Conservation (phyloP, 1,284 basidiomycete species). For the Cystobasidium sp. region DNA sequence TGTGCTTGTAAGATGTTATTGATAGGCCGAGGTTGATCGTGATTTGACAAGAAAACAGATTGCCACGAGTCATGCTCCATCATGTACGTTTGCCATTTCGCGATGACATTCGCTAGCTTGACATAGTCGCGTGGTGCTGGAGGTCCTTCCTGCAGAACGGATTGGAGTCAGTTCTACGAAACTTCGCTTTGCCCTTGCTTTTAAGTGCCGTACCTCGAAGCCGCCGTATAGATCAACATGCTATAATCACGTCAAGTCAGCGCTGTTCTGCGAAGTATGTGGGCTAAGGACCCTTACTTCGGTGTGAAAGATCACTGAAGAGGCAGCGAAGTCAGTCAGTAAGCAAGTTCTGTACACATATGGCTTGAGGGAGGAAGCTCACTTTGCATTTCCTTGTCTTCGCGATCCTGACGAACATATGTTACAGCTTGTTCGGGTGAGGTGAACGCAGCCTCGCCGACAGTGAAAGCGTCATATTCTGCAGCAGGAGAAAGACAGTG, state of each 20-base stretch:
- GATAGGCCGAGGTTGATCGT: conserved; percentile 39
- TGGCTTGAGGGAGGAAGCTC: neutral
- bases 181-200: neutral
- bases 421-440: conserved; percentile 71
- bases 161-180: conserved; percentile 48
- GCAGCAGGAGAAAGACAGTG: conserved; percentile 5
- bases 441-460: conserved; percentile 71
- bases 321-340: too few species aligned
- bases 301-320: conserved; percentile 1
- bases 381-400: conserved; percentile 28
- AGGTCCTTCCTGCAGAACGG: conserved; percentile 60
- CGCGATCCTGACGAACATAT: conserved; percentile 57
- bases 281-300: neutral
- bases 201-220: conserved; percentile 31
- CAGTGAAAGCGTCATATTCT: conserved; percentile 64
- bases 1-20: conserved; percentile 5
- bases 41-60: conserved; percentile 28
- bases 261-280: neutral
- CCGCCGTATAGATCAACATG: conserved; percentile 9
- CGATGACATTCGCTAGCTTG: conserved; percentile 65
- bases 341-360: neutral
- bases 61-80: conserved; percentile 4
- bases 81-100: conserved; percentile 63
- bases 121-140: conserved; percentile 55
- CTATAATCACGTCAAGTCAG: neutral